Base-by-base conservation (phyloP, 164 flowering plant species). In the Protea cynaroides region DNA sequence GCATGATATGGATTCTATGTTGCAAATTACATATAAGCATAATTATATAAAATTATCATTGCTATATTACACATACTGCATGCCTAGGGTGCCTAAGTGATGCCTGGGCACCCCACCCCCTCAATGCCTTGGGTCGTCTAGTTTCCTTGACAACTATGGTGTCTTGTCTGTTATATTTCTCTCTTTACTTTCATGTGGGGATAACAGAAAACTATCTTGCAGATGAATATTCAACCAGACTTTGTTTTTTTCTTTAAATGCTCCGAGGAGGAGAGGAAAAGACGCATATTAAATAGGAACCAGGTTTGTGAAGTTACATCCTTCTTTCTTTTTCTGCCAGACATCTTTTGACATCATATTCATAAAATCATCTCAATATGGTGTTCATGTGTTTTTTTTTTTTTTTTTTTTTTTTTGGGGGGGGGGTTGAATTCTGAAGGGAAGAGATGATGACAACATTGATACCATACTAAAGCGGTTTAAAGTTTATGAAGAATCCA, bases 181-280 rank as follows among this genome's bases (percentile, higher is more conserved):
- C 14, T 8, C 14, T 8, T 0, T 40, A 40, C 14, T 40, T 40
- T 40, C 14, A 40, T 40, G 46, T 8, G 46, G 46, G 46, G 46
- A 40, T 40, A 40, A 40, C 13, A 24, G 18, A 29, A 46, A 43
- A 37, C 34, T 62, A 18, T 66, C 60, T 62, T 75, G 74, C 83
- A 89, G 90, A 86, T 85, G 18, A 71, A 75, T 21, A 84, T 87
- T 44, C 82, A 65, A 69, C 89, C 96, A 62, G 77, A 73, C 58
- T 83, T 86, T 67, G 89, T 89, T 46, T 71, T 85, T 40, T 85
- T 80, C 65, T 80, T 89, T 65, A 84, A 86, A 58, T 89, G 96
- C 63, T 43, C 90, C 8, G 83, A 86, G 69, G 86, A 86, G 61
- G 88, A 85, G 74, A 83, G 81, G 90, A 79, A 82, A 78, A 81